Conservation (phyloP, 1,284 basidiomycete species). For the Ustilago nuda region DNA sequence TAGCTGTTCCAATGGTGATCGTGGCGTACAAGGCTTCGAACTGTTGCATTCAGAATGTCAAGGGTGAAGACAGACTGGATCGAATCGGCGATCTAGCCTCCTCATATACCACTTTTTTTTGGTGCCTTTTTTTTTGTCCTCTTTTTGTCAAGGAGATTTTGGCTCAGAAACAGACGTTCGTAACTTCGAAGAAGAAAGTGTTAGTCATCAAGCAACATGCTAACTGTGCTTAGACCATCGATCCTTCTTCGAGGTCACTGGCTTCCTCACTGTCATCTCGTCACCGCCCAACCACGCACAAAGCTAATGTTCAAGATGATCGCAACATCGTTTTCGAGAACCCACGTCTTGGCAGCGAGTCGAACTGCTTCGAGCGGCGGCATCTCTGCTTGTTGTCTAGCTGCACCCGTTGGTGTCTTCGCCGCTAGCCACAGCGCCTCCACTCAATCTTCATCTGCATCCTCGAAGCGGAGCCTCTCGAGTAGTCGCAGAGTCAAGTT, state of each 20-base stretch:
- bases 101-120: background rate
- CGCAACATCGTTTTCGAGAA: conserved; percentile 8
- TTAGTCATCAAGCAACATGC: conserved; percentile 17
- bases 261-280: background rate
- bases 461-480: background rate
- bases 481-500: background rate
- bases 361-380: background rate
- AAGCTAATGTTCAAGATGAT: conserved; percentile 6
- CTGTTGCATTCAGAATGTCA: background rate
- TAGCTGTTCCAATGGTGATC: too few species aligned
- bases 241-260: background rate
- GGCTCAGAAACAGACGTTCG: background rate
- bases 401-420: background rate
- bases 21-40: too few species aligned
- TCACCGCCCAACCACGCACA: background rate
- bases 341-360: background rate
- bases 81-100: conserved; percentile 3
- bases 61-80: background rate
- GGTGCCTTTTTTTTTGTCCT: background rate
- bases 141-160: conserved; percentile 6
- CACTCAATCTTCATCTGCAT: background rate
- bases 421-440: background rate
- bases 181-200: conserved; percentile 7
- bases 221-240: conserved; percentile 17
- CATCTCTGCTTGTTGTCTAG: background rate